A percentile compares a stretch with the other conserved stretches of the same genome.
Evolutionary conservation across 1,139 yeast species (phyloP).

Genomic region (Nadsonia starkeyi-henricii): DNA sequence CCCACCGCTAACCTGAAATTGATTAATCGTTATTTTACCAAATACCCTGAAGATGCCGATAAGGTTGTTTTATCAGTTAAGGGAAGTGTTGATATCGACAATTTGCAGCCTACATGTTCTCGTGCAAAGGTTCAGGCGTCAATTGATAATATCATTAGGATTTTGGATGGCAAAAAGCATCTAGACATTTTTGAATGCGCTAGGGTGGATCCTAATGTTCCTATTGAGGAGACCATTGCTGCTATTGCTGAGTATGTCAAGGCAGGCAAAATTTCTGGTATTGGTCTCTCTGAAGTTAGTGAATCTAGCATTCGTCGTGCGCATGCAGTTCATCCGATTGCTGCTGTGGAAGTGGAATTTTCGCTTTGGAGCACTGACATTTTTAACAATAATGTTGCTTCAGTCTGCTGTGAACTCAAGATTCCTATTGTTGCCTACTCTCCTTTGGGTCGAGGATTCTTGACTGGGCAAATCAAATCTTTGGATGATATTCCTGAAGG

Average conservation of each 20-base stretch:
- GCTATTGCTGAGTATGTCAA: constrained; percentile 18
- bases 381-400: constrained; percentile 45
- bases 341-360: constrained; percentile 62
- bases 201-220: constrained; percentile 41
- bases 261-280: constrained; percentile 38
- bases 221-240: constrained; percentile 21
- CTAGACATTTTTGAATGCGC: constrained; percentile 52
- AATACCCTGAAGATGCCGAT: constrained; percentile 39
- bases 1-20: constrained; percentile 38
- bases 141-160: constrained; percentile 35
- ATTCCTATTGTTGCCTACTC: constrained; percentile 68
- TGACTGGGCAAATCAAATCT: constrained; percentile 46
- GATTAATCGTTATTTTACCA: constrained; percentile 41
- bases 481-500: constrained; percentile 35
- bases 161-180: constrained; percentile 26
- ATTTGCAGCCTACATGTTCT: constrained; percentile 35
- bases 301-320: constrained; percentile 48
- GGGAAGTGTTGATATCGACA: constrained; percentile 36
- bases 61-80: constrained; percentile 50
- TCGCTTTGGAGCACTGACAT: constrained; percentile 55
- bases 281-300: constrained; percentile 56
- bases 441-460: constrained; percentile 67
- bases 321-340: constrained; percentile 35
- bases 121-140: constrained; percentile 35
- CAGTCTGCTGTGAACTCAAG: constrained; percentile 36